These are phyloP conservation scores for Entoloma clypeatum DNA, from an alignment of 1,284 basidiomycete species.

Conservation along the genomic window DNA sequence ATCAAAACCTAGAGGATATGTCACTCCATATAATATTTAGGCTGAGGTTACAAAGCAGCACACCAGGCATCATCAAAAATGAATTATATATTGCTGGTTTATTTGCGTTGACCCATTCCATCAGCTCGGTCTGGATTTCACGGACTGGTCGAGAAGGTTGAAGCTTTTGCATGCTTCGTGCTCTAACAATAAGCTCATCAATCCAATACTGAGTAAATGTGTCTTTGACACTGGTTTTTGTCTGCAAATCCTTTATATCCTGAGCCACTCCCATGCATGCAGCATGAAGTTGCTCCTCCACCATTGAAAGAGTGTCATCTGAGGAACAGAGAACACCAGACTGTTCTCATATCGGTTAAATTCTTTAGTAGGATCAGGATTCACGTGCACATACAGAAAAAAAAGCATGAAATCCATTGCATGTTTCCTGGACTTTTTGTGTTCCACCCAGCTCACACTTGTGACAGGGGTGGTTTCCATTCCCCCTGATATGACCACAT, in stretches of 20 bases:
- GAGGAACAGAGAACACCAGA: too few species aligned
- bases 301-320: too few species aligned
- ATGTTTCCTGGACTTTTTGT: conserved; percentile 19
- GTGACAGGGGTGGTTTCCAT: conserved; percentile 26
- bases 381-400: too few species aligned
- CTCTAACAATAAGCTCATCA: conserved; percentile 20
- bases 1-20: conserved; percentile 16
- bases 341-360: too few species aligned
- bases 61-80: conserved; percentile 2
- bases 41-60: neutral
- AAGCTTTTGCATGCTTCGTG: conserved; percentile 12
- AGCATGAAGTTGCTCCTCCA: too few species aligned
- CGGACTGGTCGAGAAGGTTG: neutral
- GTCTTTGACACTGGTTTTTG: conserved; percentile 27
- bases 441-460: conserved; percentile 30
- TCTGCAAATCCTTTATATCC: conserved; percentile 21
- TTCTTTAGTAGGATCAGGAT: too few species aligned
- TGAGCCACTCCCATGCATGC: conserved; percentile 21
- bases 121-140: conserved; percentile 1
- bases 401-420: conserved; percentile 23
- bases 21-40: conserved; percentile 1
- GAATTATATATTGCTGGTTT: neutral
- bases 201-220: conserved; percentile 28
- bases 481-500: conserved; percentile 26
- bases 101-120: neutral